Conservation (phyloP, 2,329 filamentous ascomycete genomes). For the Rachicladosporium sp. region DNA sequence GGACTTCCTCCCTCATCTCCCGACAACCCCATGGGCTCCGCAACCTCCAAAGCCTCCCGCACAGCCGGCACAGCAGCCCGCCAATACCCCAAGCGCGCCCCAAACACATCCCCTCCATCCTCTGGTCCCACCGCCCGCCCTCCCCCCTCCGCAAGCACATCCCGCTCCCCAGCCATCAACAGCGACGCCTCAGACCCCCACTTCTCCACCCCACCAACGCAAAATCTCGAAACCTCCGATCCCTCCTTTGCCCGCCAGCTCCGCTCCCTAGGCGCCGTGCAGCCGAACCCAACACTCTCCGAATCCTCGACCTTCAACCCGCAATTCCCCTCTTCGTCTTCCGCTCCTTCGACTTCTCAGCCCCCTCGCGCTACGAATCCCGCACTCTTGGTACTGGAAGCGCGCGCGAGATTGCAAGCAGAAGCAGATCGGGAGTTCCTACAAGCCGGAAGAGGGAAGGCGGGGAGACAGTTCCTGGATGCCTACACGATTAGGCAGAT, state of each 20-base stretch:
- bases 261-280: conserved; percentile 48
- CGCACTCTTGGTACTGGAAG: conserved; percentile 40
- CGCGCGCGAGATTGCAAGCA: conserved; percentile 38
- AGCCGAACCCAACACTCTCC: conserved; percentile 44
- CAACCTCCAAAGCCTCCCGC: conserved; percentile 43
- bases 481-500: conserved; percentile 28
- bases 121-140: no score
- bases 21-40: conserved; percentile 38
- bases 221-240: no score
- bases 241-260: conserved; percentile 59
- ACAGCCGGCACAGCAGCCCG: conserved; percentile 39
- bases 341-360: conserved; percentile 26
- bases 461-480: conserved; percentile 34
- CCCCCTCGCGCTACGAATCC: conserved; percentile 32
- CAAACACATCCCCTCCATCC: conserved; percentile 13
- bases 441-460: neutral
- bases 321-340: conserved; percentile 11
- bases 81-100: conserved; percentile 39
- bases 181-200: conserved; percentile 49
- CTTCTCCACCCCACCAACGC: conserved; percentile 23
- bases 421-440: conserved; percentile 40
- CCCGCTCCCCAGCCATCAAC: conserved; percentile 39
- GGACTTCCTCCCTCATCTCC: no score
- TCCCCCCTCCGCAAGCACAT: conserved; percentile 21
- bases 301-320: conserved; percentile 38